Conservation (phyloP, 2,329 filamentous ascomycete genomes). For the Colletotrichum musicola region DNA sequence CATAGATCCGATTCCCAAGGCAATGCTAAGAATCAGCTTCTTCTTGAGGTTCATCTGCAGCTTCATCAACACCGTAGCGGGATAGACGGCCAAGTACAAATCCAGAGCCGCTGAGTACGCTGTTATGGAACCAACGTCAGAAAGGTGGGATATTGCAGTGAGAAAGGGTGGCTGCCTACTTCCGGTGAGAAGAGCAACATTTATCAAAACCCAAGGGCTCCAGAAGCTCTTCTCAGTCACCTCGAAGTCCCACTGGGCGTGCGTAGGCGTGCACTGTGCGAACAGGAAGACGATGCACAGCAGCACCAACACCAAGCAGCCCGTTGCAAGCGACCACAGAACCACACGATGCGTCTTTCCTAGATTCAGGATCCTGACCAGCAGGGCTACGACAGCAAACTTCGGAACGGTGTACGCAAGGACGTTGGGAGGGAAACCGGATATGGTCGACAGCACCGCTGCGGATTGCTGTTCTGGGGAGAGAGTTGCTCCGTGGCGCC, state of each 20-base stretch:
- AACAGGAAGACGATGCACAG: constrained; percentile 42
- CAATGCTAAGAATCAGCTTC: constrained; percentile 43
- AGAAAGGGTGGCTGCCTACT: neutral
- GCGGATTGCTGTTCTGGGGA: constrained; percentile 8
- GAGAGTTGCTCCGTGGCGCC: constrained; percentile 6
- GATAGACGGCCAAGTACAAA: constrained; percentile 45
- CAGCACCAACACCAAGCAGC: constrained; percentile 38
- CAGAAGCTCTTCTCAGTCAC: neutral
- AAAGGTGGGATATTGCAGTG: too few relatives aligned
- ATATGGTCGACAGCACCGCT: constrained; percentile 43
- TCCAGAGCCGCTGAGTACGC: constrained; percentile 39
- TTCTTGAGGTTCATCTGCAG: constrained; percentile 43
- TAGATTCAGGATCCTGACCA: constrained; percentile 45
- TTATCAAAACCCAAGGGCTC: constrained; percentile 14
- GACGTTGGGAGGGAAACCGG: constrained; percentile 45
- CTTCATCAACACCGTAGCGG: constrained; percentile 41
- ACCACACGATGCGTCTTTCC: constrained; percentile 38
- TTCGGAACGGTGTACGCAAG: constrained; percentile 46
- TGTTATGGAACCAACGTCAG: neutral
- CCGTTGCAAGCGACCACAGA: constrained; percentile 43
- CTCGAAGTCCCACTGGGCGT: constrained; percentile 43
- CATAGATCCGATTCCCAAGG: constrained; percentile 40
- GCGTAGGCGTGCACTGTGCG: constrained; percentile 43
- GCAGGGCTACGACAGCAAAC: constrained; percentile 44
- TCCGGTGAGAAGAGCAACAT: constrained; percentile 11